Evolutionary conservation across 2,329 filamentous ascomycete species (phyloP), one percentile per base, ranked within the genome.

Genomic region (Pyrenophora seminiperda): DNA sequence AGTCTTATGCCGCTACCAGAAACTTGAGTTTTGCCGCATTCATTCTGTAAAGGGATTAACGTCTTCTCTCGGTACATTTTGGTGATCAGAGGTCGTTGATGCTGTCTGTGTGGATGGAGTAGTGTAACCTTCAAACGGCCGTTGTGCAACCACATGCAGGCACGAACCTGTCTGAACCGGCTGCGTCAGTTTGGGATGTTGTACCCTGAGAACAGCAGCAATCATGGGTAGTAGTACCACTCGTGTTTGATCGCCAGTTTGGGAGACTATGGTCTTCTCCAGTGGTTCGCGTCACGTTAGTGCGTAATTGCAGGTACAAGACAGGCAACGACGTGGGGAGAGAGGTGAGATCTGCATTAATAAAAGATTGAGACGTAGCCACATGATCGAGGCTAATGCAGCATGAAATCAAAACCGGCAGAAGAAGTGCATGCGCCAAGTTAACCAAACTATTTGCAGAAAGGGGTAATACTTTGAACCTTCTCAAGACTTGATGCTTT

Each of bases 61-160:
- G 55, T 63, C 53, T n/a, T n/a, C n/a, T n/a, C n/a, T 57, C 53
- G 56, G 53, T 50, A 49, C 24, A 27, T 36, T 51, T 51, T 60
- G 52, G 46, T 45, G 48, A 44, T 50, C 31, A 53, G 49, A 56
- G 37, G 54, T 41, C 46, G 41, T 36, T 50, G 54, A 37, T 24
- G 48, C n/a, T n/a, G 40, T 47, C 38, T 42, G 41, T 48, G 40
- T 31, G 5, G 36, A 34, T 50, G 41, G 41, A 19, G 52, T 32
- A n/a, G 57, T 62, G 50, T 46, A 29, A 62, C 57, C 49, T 30
- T 27, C 10, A 24, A 55, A 54, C 47, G 52, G 50, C 42, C 41
- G 41, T 32, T 14, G 60, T 59, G 50, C 43, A 40, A 56, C 57
- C 3, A 17, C 2, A 41, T 14, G 30, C 46, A 43, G 32, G 17